A percentile compares a stretch with the other conserved stretches of the same genome.
These are phyloP conservation scores for Amanita pallidorosea DNA, from an alignment of 768 basidiomycete genomes.

Conservation along the genomic window DNA sequence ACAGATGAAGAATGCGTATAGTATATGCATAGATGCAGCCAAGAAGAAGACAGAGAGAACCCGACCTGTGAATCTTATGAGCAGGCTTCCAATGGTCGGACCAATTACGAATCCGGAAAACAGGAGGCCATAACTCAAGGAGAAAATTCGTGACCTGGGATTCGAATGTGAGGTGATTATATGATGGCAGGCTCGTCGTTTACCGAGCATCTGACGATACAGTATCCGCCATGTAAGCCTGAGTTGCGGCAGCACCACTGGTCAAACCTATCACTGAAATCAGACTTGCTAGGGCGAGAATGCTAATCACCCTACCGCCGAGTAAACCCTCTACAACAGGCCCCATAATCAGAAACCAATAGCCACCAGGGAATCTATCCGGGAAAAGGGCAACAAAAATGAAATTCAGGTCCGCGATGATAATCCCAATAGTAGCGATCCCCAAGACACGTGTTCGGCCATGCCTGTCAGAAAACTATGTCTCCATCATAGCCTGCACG, in stretches of 20 bases:
- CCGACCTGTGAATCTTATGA: conserved; percentile 46
- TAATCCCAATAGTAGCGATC: conserved; percentile 46
- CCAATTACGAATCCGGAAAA: conserved; percentile 73
- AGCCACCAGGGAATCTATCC: conserved; percentile 62
- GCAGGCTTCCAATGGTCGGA: conserved; percentile 57
- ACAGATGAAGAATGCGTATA: conserved; percentile 39
- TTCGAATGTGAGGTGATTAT: background rate
- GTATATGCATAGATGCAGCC: conserved; percentile 35
- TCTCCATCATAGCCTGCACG: background rate
- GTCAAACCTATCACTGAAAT: conserved; percentile 33
- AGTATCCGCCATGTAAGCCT: conserved; percentile 67
- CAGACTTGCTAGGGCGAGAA: background rate
- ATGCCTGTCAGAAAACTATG: conserved; percentile 63
- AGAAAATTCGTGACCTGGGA: conserved; percentile 52
- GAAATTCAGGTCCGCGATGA: conserved; percentile 55
- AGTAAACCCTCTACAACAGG: conserved; percentile 57
- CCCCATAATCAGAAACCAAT: conserved; percentile 66
- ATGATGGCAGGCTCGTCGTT: background rate
- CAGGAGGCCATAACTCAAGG: conserved; percentile 52
- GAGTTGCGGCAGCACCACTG: conserved; percentile 36
- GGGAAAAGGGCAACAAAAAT: conserved; percentile 54
- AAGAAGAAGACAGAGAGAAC: conserved; percentile 66
- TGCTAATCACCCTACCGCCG: conserved; percentile 44
- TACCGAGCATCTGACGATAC: conserved; percentile 45
- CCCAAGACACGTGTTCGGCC: conserved; percentile 62